Base-by-base conservation (phyloP, 495 filamentous ascomycete genomes). In the Immersiella caudata region DNA sequence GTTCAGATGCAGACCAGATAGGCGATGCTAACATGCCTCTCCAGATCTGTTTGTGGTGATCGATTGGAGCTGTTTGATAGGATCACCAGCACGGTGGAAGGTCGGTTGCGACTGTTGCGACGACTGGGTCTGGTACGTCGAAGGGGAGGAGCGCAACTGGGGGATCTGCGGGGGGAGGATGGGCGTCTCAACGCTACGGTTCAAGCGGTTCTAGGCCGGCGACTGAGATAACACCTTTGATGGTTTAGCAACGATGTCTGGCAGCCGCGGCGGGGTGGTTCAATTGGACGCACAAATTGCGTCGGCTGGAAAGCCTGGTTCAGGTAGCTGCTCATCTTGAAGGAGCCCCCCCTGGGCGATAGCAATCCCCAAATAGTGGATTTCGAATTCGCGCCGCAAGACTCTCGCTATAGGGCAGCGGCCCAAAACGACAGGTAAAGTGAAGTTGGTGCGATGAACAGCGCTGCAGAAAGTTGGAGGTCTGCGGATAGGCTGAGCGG, bases 161-260 rank as follows among this genome's bases (percentile, higher is more conserved):
- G 51, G 70, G 14, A 71, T 24, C 35, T 64, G 69, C 12, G 71
- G 71, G 40, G 67, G 71, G n/a, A 49, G 67, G 64, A 72, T 68
- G 26, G 72, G 67, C 6, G 67, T 72, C 55, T 74, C 70, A 60
- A 54, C 27, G 25, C 59, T 65, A 33, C 25, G 55, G 22, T 36
- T 22, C 40, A 62, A 8, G 21, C 21, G 60, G 20, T 58, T 22
- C 49, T 62, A 35, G 25, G 68, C 27, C 69, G 33, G 33, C 54
- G 64, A 58, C 22, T 26, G 52, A 20, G 25, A 26, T 21, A 20
- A 14, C 54, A 16, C 0, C 16, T 59, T n/a, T n/a, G 14, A 12
- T 16, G 24, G 27, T 33, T 49, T 49, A 16, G n/a, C 14, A 4
- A 50, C 29, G 29, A 25, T 6, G 49, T 12, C 25, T 6, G 22